Evolutionary conservation across 2,329 filamentous ascomycete genomes (phyloP).

Genomic region (Hypomyces perniciosus): DNA sequence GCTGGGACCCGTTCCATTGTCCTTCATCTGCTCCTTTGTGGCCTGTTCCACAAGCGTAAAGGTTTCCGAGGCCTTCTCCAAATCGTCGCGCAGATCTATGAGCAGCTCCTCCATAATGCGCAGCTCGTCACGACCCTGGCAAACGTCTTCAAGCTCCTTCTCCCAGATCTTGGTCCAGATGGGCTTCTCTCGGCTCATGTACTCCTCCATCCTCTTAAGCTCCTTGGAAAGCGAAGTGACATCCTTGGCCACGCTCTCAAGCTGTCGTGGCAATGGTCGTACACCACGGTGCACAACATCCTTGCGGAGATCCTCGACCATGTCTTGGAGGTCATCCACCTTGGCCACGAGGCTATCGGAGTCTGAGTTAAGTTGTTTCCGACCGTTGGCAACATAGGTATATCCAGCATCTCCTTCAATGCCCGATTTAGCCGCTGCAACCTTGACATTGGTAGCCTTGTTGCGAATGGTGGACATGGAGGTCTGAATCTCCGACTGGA

Average conservation of each 20-base stretch:
- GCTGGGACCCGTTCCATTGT: conserved; percentile 48
- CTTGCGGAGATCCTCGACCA: conserved; percentile 93
- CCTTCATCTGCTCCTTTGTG: conserved; percentile 94
- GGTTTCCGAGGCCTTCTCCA: conserved; percentile 90
- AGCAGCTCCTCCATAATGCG: conserved; percentile 95
- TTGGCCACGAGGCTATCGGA: conserved; percentile 85
- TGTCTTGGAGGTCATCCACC: conserved; percentile 95
- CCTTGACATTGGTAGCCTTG: conserved; percentile 78
- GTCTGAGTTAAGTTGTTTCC: conserved; percentile 79
- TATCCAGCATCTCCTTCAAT: conserved; percentile 75
- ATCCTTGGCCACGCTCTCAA: conserved; percentile 85
- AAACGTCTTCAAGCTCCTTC: conserved; percentile 91
- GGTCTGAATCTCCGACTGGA: conserved; percentile 79
- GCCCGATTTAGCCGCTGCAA: conserved; percentile 63
- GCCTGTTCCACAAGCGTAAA: conserved; percentile 95
- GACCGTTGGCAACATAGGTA: conserved; percentile 76
- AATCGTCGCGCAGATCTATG: conserved; percentile 84
- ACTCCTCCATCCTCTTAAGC: conserved; percentile 90
- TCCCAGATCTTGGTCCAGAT: conserved; percentile 99
- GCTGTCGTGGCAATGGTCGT: conserved; percentile 79
- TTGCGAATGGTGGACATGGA: conserved; percentile 79
- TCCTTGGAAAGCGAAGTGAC: conserved; percentile 76
- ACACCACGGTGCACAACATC: conserved; percentile 93
- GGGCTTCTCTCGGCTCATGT: conserved; percentile 84
- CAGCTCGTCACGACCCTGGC: conserved; percentile 89